Evolutionary conservation across 225 moss, liverwort and hornwort species (phyloP).

Genomic region (Rhytidiadelphus loreus): DNA sequence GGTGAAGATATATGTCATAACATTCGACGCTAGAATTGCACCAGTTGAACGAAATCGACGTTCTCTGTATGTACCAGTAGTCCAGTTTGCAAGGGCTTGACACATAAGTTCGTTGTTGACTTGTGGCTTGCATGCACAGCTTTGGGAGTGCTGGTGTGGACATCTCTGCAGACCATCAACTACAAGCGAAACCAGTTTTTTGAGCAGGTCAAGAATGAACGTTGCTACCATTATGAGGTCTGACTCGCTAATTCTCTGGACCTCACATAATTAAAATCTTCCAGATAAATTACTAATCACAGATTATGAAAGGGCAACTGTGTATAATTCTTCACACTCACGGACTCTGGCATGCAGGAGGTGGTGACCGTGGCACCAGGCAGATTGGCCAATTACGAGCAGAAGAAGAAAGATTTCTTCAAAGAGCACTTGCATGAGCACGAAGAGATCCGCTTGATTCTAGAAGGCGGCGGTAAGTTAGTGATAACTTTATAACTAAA

Average conservation of each 20-base stretch:
- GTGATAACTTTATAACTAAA: not conserved
- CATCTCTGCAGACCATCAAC: slow-evolving; percentile 26
- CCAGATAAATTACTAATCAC: not conserved
- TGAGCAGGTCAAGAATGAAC: slow-evolving; percentile 34
- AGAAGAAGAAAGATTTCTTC: slow-evolving; percentile 49
- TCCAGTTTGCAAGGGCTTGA: not conserved
- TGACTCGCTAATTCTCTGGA: not conserved
- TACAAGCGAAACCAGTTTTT: slow-evolving; percentile 28
- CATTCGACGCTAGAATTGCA: not conserved
- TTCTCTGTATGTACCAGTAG: not conserved
- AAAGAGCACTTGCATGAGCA: slow-evolving; percentile 63
- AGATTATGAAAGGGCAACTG: too few relatives aligned
- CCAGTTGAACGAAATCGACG: not conserved
- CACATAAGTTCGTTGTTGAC: not conserved
- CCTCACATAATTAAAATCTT: too few relatives aligned
- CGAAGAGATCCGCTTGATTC: slow-evolving; percentile 59
- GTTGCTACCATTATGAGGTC: slow-evolving; percentile 51
- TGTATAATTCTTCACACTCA: not conserved
- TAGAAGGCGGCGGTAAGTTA: slow-evolving; percentile 38
- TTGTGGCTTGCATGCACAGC: slow-evolving; percentile 1
- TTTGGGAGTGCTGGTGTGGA: slow-evolving; percentile 60
- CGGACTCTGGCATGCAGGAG: slow-evolving; percentile 19
- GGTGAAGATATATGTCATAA: not conserved
- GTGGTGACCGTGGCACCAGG: slow-evolving; percentile 59
- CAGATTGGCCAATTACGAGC: slow-evolving; percentile 35